Base-by-base conservation (phyloP, 306 rosid genomes). In the Calophaca sinica region DNA sequence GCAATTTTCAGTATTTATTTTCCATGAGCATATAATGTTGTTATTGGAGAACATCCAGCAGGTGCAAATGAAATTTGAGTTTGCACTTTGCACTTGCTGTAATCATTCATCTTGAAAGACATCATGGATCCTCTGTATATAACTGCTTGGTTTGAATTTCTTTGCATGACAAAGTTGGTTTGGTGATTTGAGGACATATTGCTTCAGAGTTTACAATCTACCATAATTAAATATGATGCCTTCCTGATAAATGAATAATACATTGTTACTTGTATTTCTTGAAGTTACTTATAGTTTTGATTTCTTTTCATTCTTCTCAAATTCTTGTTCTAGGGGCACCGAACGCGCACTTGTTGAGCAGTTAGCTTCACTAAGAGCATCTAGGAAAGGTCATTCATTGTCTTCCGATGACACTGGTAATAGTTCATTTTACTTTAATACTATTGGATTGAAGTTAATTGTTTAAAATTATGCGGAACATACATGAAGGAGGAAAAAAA, bases 291-390 rank as follows among this genome's bases (percentile, higher is more conserved):
- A 28, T 75, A 2, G 41, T 72, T 57, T 2, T 70, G 49, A 55
- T 68, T 36, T 76, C 13, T 68, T 75, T 55, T 72, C 50, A 10
- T 70, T 71, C 44, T 63, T 52, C 52, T 75, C 48, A 46, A 58
- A 70, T 73, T 35, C 44, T 57, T 84, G 68, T 77, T 76, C 38
- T 84, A 94, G 93, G 62, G 86, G 70, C 41, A 46, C 83, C 4
- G 97, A 92, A 81, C 93, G 92, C 10, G 62, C 57, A 3, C 93
- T 84, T 65, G 78, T 94, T 62, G 80, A 92, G 78, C 86, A 86
- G 80, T 79, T 94, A 83, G 89, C 97, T 53, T 88, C 81, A 36
- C 78, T 84, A 26, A 86, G 82, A 84, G 80, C 88, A 53, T 77
- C 90, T 80, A 82, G 64, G 44, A 77, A 62, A 67, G 82, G 77